phyloP scores from a whole-genome alignment of 1,139 yeast species.

The Suhomyces panamericanus region DNA sequence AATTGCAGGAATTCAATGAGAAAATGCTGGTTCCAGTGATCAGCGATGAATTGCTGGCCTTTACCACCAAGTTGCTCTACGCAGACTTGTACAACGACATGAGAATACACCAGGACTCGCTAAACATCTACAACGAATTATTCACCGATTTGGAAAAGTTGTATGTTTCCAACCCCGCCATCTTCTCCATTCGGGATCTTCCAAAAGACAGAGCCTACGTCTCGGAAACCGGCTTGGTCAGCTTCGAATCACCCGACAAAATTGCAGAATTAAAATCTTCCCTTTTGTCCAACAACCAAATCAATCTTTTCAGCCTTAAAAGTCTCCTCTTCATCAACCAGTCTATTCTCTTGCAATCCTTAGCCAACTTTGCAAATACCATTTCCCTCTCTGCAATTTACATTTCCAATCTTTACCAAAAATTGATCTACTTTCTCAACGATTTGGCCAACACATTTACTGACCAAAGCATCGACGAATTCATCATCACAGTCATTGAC shows the following conservation, averaged over 20 bases:
- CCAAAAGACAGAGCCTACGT: background rate
- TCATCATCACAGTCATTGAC: conserved; percentile 34
- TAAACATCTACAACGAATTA: conserved; percentile 46
- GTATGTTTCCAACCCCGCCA: conserved; percentile 21
- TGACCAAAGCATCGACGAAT: conserved; percentile 25
- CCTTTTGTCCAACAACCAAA: conserved; percentile 14
- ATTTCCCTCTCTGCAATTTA: conserved; percentile 36
- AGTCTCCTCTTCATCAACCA: conserved; percentile 32
- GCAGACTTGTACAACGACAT: conserved; percentile 45
- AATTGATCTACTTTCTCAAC: conserved; percentile 37
- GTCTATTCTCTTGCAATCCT: conserved; percentile 27
- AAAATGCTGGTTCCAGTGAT: conserved; percentile 32
- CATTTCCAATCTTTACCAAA: conserved; percentile 35
- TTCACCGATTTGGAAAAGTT: conserved; percentile 24
- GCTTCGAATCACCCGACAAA: conserved; percentile 21
- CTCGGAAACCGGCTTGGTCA: conserved; percentile 6
- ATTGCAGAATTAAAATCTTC: conserved; percentile 20
- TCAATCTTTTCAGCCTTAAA: conserved; percentile 29
- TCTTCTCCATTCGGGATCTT: conserved; percentile 14
- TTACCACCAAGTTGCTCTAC: conserved; percentile 23
- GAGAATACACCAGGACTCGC: conserved; percentile 58
- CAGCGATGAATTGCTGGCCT: conserved; percentile 19
- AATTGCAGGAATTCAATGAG: conserved; percentile 42
- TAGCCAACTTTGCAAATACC: conserved; percentile 30
- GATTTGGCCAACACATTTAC: conserved; percentile 32